Base-by-base conservation (phyloP, 2,329 filamentous ascomycete genomes). In the Lasiodiplodia hormozganensis region DNA sequence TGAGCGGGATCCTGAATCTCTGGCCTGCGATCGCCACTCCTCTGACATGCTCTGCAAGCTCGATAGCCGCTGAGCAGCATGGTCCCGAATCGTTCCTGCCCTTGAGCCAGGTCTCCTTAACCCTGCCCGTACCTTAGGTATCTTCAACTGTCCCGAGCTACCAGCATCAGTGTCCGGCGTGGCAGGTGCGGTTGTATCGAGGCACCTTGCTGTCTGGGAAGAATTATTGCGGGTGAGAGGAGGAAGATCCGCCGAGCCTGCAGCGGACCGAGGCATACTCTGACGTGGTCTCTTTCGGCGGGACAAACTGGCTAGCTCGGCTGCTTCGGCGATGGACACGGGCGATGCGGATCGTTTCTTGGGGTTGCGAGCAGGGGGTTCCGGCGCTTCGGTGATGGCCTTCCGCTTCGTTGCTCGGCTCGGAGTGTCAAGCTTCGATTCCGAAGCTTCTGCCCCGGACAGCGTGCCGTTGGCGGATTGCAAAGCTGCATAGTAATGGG, bases 261-360 rank as follows among this genome's bases (percentile, higher is more conserved):
- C 47, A 52, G 67, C 56, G 40, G 67, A 47, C 58, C 57, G 56
- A 28, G 57, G 51, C n/a, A 57, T 14, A 7, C n/a, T 56, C 16
- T 40, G 57, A n/a, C 66, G 66, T 21, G 83, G 83, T 74, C 84
- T 83, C 71, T 85, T 85, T 70, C 84, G 83, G 60, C 85, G 83
- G 64, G 85, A 81, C 65, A 85, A 72, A 70, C 81, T 82, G 51
- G 80, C 83, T 68, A 82, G 78, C 76, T 85, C 84, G 57, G 82
- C 84, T 66, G 84, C 83, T 74, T 88, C 87, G 40, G 83, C 81
- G 69, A 87, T 83, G 10, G 86, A 86, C 21, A 85, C 82, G 10
- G 86, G 85, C 18, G 85, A 85, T 21, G 84, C 80, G 11, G 83
- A 82, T 69, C 85, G 85, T 74, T 86, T 83, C 71, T 82, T 81